Evolutionary conservation across 2,329 filamentous ascomycete species (phyloP), one percentile per base, ranked within the genome.

Genomic region (Blumeria hordei): DNA sequence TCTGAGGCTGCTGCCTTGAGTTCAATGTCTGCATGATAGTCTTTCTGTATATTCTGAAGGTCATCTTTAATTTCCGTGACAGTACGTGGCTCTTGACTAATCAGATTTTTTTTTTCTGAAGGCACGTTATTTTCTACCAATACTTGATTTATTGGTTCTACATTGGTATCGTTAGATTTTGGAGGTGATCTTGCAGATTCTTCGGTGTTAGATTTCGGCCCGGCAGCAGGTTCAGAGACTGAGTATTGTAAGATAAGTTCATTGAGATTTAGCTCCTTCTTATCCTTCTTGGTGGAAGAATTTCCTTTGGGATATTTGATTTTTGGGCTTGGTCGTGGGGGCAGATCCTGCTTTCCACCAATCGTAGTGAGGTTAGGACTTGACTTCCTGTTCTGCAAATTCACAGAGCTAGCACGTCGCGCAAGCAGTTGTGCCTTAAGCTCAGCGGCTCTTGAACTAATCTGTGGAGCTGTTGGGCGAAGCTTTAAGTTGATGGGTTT

Each of bases 351-450:
- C 11, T 14, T 50, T 6, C 12, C 47, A 35, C 11, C 32, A 41
- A 57, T 61, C 21, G 55, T 35, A 28, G 43, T 41, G 28, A 35
- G 18, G 36, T 37, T 36, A 45, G 39, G 34, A 6, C 33, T 51
- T 49, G 18, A 12, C 10, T 34, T 60, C 9, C 21, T 14, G 14
- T 61, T 61, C 41, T 59, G 58, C 55, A 62, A 61, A 43, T 47
- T 58, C 28, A 55, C 58, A 56, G 60, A 57, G 35, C 56, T 57
- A 57, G 59, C 58, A 57, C 57, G 59, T 51, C 57, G 57, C 52
- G 60, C 64, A 50, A 66, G 49, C 32, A 66, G 55, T 55, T 62
- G 55, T 43, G 62, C 64, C 50, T 64, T 66, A 34, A 66, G 52
- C 59, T 66, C 61, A 44, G 61, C 62, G 21, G 64, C 64, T 59